phyloP scores from a whole-genome alignment of 192 early-diverging fungal genomes.

The Allomyces macrogynus region DNA sequence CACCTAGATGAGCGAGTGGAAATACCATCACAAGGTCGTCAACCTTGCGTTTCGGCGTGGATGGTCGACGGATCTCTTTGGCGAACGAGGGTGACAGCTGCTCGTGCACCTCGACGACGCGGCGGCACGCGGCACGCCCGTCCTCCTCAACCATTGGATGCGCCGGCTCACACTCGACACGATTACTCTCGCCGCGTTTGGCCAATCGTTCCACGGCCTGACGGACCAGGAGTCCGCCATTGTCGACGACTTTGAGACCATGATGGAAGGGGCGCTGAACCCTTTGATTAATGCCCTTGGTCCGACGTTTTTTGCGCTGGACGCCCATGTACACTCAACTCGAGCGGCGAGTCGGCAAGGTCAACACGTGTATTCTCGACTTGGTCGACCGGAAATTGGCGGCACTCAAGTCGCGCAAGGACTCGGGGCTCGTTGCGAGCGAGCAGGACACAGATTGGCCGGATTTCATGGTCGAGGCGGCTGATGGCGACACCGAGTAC shows the following conservation, averaged over 20 bases:
- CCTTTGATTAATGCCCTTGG: no score
- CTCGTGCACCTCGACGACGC: conserved; percentile 10
- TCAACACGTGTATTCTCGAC: no score
- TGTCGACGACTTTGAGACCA: no score
- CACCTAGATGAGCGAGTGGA: conserved; percentile 20
- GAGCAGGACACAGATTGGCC: background rate
- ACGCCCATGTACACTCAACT: no score
- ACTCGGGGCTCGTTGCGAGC: no score
- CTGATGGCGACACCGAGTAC: background rate
- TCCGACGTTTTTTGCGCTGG: no score
- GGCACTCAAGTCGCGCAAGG: no score
- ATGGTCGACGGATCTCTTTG: conserved; percentile 13
- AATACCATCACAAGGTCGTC: conserved; percentile 20
- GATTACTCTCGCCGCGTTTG: background rate
- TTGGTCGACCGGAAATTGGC: no score
- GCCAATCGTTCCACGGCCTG: background rate
- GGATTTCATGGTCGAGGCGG: background rate
- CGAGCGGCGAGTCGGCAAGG: no score
- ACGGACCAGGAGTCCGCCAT: background rate
- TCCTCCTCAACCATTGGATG: background rate
- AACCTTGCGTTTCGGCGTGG: conserved; percentile 23
- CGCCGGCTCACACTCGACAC: background rate
- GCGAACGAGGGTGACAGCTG: conserved; percentile 7
- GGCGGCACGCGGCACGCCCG: background rate
- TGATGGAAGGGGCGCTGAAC: no score